Conservation (phyloP, 768 basidiomycete genomes). For the Boletus vinaceobasis region DNA sequence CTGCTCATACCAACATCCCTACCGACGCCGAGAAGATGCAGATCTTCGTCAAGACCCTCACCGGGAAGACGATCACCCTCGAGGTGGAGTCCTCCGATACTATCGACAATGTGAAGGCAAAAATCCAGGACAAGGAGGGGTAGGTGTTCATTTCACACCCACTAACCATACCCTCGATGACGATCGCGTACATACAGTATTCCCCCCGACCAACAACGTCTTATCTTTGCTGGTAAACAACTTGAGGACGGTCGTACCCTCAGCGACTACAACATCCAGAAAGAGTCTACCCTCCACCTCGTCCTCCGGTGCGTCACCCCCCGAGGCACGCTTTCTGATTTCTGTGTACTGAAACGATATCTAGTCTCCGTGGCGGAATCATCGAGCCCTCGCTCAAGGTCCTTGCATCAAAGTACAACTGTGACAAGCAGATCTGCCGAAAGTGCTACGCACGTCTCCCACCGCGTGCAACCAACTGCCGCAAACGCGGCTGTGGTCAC, state of each 20-base stretch:
- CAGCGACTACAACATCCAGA: conserved; percentile 97
- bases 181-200: too few species aligned
- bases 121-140: too few species aligned
- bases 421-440: conserved; percentile 99
- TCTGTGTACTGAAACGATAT: neutral
- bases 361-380: conserved; percentile 62
- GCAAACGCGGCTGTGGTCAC: conserved; percentile 90
- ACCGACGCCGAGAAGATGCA: conserved; percentile 42
- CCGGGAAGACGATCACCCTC: too few species aligned
- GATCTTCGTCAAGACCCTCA: conserved; percentile 88
- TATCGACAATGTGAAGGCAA: too few species aligned
- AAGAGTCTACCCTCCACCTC: conserved; percentile 96
- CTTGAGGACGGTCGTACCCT: conserved; percentile 97
- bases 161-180: too few species aligned
- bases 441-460: conserved; percentile 99
- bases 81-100: too few species aligned
- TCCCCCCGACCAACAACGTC: too few species aligned
- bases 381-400: conserved; percentile 99
- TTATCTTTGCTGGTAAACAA: conserved; percentile 97
- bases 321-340: too few species aligned
- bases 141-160: too few species aligned
- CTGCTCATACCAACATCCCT: neutral
- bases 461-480: conserved; percentile 98
- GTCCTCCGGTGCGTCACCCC: conserved; percentile 74
- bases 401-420: conserved; percentile 96